These are phyloP conservation scores for Podaxis sp. DNA, from an alignment of 768 basidiomycete species.

Conservation along the genomic window DNA sequence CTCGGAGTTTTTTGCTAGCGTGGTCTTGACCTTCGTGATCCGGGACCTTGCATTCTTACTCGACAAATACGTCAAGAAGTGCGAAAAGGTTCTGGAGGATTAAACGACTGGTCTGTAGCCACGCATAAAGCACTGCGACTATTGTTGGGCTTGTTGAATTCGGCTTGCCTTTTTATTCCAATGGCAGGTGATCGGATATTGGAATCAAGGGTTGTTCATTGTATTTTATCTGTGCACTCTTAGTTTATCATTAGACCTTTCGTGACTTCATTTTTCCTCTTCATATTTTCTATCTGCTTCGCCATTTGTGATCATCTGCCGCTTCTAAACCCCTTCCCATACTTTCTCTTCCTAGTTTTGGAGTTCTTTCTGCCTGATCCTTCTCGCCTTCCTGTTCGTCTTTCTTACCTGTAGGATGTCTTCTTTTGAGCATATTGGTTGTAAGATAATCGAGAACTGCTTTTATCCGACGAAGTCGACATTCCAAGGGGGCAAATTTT, in stretches of 20 bases:
- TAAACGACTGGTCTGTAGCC: constrained; percentile 29
- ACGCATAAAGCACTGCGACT: background rate
- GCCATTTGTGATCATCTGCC: constrained; percentile 27
- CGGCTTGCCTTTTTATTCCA: background rate
- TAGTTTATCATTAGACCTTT: constrained; percentile 26
- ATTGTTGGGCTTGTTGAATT: background rate
- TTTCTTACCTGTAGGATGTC: constrained; percentile 2
- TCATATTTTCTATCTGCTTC: constrained; percentile 23
- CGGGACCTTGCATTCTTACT: constrained; percentile 81
- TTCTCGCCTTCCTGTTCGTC: background rate
- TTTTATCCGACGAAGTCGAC: background rate
- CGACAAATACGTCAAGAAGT: constrained; percentile 93
- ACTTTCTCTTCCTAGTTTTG: background rate
- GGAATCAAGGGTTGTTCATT: constrained; percentile 18
- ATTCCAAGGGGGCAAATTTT: background rate
- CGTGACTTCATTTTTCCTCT: constrained; percentile 24
- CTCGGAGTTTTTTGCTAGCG: constrained; percentile 90
- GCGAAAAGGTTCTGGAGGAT: constrained; percentile 89
- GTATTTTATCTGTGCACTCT: constrained; percentile 27
- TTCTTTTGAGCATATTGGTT: constrained; percentile 11
- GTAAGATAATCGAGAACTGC: constrained; percentile 13
- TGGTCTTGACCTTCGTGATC: constrained; percentile 87
- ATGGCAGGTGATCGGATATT: background rate
- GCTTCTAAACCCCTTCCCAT: background rate
- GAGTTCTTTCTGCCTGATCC: background rate